phyloP scores from a whole-genome alignment of 1,139 yeast genomes.

The Blastobotrys malaysiensis region DNA sequence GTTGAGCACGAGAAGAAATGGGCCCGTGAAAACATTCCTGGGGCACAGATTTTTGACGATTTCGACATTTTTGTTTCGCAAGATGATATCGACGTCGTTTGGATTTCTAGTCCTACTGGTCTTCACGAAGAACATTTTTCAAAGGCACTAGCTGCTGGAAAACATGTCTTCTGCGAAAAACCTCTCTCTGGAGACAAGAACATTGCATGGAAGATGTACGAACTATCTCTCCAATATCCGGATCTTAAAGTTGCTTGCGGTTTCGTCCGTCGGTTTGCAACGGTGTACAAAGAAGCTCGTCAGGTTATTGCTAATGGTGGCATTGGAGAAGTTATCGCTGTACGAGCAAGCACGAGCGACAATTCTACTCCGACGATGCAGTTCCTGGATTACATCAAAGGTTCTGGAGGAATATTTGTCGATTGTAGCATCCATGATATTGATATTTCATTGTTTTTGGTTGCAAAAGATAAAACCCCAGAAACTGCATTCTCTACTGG shows the following conservation, averaged over 20 bases:
- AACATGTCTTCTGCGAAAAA: constrained; percentile 22
- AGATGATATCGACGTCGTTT: constrained; percentile 15
- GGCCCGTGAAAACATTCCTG: constrained; percentile 12
- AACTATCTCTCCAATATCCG: constrained; percentile 16
- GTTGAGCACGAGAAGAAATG: constrained; percentile 16
- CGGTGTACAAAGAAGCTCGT: constrained; percentile 12
- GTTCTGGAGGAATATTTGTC: constrained; percentile 21
- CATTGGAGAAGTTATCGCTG: constrained; percentile 21
- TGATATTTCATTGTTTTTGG: constrained; percentile 16
- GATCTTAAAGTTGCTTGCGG: constrained; percentile 18
- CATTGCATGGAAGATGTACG: constrained; percentile 15
- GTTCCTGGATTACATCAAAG: constrained; percentile 16
- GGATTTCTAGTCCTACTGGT: constrained; percentile 18
- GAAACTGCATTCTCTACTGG: constrained; percentile 18
- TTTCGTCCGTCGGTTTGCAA: constrained; percentile 19
- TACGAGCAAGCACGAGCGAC: constrained; percentile 17
- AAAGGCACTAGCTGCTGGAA: constrained; percentile 14
- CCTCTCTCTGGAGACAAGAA: constrained; percentile 16
- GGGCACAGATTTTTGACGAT: constrained; percentile 14
- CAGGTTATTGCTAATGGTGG: constrained; percentile 15
- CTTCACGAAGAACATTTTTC: constrained; percentile 19
- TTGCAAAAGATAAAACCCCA: constrained; percentile 18
- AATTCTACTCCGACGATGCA: constrained; percentile 4
- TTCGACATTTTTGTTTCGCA: constrained; percentile 16
- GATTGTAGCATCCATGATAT: constrained; percentile 20